Percentiles rank a stretch among this genome's conserved stretches.
These are phyloP conservation scores for Sporothrix globosa DNA, from an alignment of 2,329 filamentous ascomycete species.

Conservation along the genomic window DNA sequence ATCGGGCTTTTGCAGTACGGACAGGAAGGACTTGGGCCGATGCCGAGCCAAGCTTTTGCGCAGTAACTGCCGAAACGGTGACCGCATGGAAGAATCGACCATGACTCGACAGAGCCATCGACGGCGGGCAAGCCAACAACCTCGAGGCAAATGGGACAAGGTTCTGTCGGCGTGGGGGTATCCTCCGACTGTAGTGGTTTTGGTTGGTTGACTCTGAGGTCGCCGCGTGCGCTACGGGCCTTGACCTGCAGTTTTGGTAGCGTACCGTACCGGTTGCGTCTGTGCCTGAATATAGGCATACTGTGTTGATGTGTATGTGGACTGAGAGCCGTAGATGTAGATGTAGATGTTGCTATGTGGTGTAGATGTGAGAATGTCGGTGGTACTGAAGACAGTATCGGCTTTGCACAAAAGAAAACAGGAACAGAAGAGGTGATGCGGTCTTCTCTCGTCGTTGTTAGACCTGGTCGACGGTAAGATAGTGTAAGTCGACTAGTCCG, in stretches of 20 bases:
- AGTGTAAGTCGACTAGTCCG: background rate
- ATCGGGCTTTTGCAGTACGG: conserved; percentile 47
- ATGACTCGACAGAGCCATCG: conserved; percentile 47
- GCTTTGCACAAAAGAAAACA: background rate
- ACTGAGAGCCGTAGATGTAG: background rate
- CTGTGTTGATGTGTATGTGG: background rate
- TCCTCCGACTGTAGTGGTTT: background rate
- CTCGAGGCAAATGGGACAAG: conserved; percentile 52
- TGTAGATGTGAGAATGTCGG: no score
- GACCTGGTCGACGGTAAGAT: background rate
- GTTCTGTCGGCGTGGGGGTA: background rate
- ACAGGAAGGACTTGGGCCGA: conserved; percentile 45
- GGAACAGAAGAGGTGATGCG: background rate
- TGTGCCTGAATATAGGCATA: background rate
- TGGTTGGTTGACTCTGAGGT: background rate
- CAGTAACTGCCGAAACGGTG: conserved; percentile 51
- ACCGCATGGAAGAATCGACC: conserved; percentile 49
- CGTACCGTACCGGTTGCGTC: no score
- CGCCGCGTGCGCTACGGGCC: background rate
- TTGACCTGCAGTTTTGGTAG: no score
- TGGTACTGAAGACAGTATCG: background rate
- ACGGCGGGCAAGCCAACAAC: conserved; percentile 45
- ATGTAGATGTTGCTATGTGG: background rate
- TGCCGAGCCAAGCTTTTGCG: conserved; percentile 49
- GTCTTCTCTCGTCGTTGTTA: background rate